Evolutionary conservation across 2,329 filamentous ascomycete species (phyloP), one percentile per base, ranked within the genome.

Genomic region (Penicillium sp.): DNA sequence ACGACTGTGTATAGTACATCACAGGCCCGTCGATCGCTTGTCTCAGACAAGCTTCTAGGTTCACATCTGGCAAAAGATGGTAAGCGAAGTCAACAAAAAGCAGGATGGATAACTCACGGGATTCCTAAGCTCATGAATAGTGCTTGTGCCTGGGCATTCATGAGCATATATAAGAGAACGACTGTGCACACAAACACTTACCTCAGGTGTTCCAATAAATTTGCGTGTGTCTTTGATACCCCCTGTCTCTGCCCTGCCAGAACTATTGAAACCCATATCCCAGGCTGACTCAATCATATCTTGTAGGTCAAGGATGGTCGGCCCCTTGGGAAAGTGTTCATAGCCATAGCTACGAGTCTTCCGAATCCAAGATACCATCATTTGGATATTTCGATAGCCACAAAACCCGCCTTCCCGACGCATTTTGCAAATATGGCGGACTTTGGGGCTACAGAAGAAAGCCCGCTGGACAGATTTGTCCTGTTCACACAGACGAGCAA

Each of bases 301-400:
- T 68, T 97, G 94, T 7, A 97, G 83, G 46, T 87, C 78, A 49
- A 97, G 83, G 27, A 97, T 89, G 2, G 84, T 85, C 0, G 94
- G 93, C 6, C 92, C 76, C 1, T 75, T 77, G 4, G 77, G 76
- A 55, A 96, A 89, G 44, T 77, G 73, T 38, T 86, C 78, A 56
- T 81, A 72, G 0, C 88, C 89, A 11, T 78, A 73, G 11, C 78
- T 78, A 36, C 76, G 70, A 1, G 83, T 75, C 8, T 81, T 82
- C 55, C 86, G 83, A 18, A 97, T 84, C 69, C 90, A 92, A 0
- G 91, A 93, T 13, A 88, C 77, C 62, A 97, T 74, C 86, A 95
- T 95, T 70, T 97, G 94, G 30, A 96, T 95, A 67, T 96, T 97
- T 38, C 93, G 84, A 70, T 97, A 97, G 3, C 93, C 93, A 69